These are phyloP conservation scores for Corynascus novoguineensis DNA, from an alignment of 495 filamentous ascomycete genomes.

Conservation along the genomic window DNA sequence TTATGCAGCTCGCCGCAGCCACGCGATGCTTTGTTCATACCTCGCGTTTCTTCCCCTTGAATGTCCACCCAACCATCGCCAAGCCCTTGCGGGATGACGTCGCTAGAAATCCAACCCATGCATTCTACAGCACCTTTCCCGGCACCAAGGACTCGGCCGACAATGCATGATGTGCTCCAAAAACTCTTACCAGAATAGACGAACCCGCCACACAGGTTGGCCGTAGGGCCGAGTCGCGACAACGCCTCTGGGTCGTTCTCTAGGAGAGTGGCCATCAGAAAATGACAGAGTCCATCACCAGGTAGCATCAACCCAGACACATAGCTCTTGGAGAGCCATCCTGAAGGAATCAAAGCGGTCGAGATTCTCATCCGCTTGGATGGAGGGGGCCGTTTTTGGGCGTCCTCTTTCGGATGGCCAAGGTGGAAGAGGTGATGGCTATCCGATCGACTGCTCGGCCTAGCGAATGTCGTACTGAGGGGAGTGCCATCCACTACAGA, in stretches of 20 bases:
- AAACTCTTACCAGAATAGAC: slow-evolving; percentile 63
- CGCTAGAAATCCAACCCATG: slow-evolving; percentile 70
- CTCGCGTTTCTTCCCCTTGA: slow-evolving; percentile 44
- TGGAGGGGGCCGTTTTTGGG: slow-evolving; percentile 24
- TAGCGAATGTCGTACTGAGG: slow-evolving; percentile 38
- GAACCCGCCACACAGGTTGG: slow-evolving; percentile 76
- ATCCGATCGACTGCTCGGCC: slow-evolving; percentile 28
- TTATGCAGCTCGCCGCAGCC: background rate
- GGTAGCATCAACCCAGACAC: slow-evolving; percentile 74
- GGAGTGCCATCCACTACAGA: slow-evolving; percentile 36
- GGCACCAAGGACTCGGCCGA: slow-evolving; percentile 68
- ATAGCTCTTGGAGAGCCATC: slow-evolving; percentile 80
- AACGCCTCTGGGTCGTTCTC: slow-evolving; percentile 69
- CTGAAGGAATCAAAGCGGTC: slow-evolving; percentile 47
- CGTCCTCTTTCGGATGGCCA: slow-evolving; percentile 21
- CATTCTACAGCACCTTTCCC: slow-evolving; percentile 61
- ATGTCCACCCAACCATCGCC: slow-evolving; percentile 63
- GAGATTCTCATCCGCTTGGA: slow-evolving; percentile 36
- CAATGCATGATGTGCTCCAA: slow-evolving; percentile 76
- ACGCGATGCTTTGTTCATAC: slow-evolving; percentile 26
- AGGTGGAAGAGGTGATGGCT: slow-evolving; percentile 42
- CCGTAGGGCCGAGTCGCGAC: slow-evolving; percentile 57
- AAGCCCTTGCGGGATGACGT: slow-evolving; percentile 47
- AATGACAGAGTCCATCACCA: slow-evolving; percentile 65
- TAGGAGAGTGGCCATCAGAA: slow-evolving; percentile 71